A percentile compares a stretch with the other conserved stretches of the same genome.
Conservation (phyloP, 2,329 filamentous ascomycete genomes). For the Cladosporium colombiae region DNA sequence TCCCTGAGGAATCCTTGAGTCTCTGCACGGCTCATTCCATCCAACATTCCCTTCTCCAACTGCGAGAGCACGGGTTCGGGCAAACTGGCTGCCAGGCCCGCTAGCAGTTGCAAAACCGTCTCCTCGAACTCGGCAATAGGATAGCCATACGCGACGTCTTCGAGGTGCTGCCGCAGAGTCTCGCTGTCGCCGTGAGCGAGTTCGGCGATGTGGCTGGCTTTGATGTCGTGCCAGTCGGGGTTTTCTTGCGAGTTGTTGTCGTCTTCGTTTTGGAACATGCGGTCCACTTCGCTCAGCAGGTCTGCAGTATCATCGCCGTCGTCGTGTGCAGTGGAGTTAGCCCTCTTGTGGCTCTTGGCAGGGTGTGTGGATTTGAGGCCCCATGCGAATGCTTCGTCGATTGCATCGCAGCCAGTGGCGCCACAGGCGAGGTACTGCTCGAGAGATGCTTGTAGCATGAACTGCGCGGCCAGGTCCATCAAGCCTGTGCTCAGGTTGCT, state of each 20-base stretch:
- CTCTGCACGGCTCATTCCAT: constrained; percentile 41
- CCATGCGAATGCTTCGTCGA: constrained; percentile 51
- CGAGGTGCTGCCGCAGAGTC: constrained; percentile 33
- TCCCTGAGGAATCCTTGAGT: constrained; percentile 39
- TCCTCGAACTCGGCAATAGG: constrained; percentile 40
- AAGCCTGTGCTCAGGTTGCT: constrained; percentile 42
- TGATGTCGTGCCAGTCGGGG: constrained; percentile 40
- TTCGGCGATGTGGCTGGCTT: constrained; percentile 36
- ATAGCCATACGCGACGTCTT: constrained; percentile 31
- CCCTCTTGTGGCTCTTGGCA: background rate
- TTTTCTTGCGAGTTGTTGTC: constrained; percentile 31
- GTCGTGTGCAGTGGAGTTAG: background rate
- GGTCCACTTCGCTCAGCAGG: constrained; percentile 32
- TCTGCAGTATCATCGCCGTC: constrained; percentile 30
- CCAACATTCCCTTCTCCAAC: constrained; percentile 51
- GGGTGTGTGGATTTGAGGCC: constrained; percentile 35
- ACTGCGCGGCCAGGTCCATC: constrained; percentile 49
- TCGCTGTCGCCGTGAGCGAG: constrained; percentile 28
- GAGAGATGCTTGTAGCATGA: constrained; percentile 53
- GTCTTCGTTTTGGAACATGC: constrained; percentile 39
- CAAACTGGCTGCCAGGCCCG: constrained; percentile 45
- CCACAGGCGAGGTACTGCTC: constrained; percentile 50
- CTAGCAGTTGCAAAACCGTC: constrained; percentile 45
- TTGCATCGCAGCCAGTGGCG: constrained; percentile 37
- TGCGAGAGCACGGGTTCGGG: constrained; percentile 53